These are phyloP conservation scores for Xylariaceae sp. DNA, from an alignment of 2,329 filamentous ascomycete species.

Conservation along the genomic window DNA sequence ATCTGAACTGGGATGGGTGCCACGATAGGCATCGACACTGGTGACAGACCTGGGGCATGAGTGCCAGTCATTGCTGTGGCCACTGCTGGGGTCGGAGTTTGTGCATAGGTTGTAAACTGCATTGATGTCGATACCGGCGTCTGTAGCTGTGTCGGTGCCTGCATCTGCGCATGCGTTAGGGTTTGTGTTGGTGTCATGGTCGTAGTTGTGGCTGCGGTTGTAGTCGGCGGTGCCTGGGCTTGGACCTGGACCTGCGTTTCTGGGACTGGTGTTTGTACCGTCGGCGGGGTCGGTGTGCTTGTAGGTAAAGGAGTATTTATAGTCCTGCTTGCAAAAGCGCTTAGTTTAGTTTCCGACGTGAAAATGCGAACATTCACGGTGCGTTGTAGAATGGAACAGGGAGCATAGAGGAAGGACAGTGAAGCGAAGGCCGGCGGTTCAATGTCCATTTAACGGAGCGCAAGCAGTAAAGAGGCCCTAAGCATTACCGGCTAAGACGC, in stretches of 20 bases:
- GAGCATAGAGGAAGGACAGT: background rate
- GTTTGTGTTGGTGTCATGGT: background rate
- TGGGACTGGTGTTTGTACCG: conserved; percentile 8
- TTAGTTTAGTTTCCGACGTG: conserved; percentile 7
- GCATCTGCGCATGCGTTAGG: background rate
- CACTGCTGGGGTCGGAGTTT: background rate
- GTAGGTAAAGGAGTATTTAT: conserved; percentile 18
- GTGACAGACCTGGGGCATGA: conserved; percentile 12
- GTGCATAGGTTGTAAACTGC: conserved; percentile 10
- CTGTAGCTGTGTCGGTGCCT: conserved; percentile 1
- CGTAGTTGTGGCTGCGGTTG: background rate
- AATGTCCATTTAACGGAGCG: background rate
- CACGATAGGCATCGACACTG: conserved; percentile 15
- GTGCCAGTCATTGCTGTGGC: background rate
- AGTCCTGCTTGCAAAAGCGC: conserved; percentile 16
- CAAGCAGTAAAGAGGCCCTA: background rate
- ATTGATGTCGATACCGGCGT: conserved; percentile 6
- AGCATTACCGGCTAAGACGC: conserved; percentile 4
- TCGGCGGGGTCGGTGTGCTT: conserved; percentile 10
- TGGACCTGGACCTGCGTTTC: conserved; percentile 3
- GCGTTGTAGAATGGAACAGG: background rate
- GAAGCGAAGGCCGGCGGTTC: background rate
- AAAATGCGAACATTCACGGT: background rate
- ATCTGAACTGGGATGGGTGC: conserved; percentile 10
- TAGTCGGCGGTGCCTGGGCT: background rate